Conservation (phyloP, 805 yeast genomes). For the Cyberlindnera japonica region DNA sequence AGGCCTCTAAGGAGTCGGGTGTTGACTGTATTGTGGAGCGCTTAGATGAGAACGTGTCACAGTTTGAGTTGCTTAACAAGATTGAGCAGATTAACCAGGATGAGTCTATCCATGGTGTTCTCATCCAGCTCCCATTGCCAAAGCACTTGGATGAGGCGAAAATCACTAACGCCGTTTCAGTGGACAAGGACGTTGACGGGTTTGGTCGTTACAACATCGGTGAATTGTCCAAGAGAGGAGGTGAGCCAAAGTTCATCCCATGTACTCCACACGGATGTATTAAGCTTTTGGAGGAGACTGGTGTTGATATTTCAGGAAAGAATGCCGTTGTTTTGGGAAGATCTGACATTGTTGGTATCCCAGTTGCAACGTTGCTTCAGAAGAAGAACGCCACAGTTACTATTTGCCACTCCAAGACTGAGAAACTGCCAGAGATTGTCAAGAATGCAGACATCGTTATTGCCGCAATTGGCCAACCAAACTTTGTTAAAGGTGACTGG, state of each 20-base stretch:
- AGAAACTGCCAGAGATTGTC: conserved; percentile 47
- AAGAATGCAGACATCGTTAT: conserved; percentile 70
- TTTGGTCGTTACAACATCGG: conserved; percentile 77
- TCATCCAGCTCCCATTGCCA: conserved; percentile 78
- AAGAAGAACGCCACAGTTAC: conserved; percentile 76
- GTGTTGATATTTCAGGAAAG: conserved; percentile 55
- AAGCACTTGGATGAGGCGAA: conserved; percentile 61
- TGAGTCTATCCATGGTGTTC: conserved; percentile 60
- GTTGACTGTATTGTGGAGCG: conserved; percentile 58
- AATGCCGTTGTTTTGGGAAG: conserved; percentile 83
- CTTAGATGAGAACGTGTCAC: conserved; percentile 53
- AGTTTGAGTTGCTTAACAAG: conserved; percentile 50
- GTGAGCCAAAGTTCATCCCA: conserved; percentile 67
- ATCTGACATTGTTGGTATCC: conserved; percentile 83
- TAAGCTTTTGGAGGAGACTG: conserved; percentile 54
- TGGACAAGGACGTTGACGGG: conserved; percentile 79
- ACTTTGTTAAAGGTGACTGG: conserved; percentile 73
- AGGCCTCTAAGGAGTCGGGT: conserved; percentile 71
- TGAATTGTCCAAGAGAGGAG: conserved; percentile 70
- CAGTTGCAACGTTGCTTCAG: conserved; percentile 67
- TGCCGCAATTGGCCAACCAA: conserved; percentile 72
- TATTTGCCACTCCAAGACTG: conserved; percentile 64
- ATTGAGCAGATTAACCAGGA: conserved; percentile 58
- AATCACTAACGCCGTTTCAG: conserved; percentile 62
- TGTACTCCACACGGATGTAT: conserved; percentile 84